Base-by-base conservation (phyloP, 768 basidiomycete species). In the Hericium rajendrae region DNA sequence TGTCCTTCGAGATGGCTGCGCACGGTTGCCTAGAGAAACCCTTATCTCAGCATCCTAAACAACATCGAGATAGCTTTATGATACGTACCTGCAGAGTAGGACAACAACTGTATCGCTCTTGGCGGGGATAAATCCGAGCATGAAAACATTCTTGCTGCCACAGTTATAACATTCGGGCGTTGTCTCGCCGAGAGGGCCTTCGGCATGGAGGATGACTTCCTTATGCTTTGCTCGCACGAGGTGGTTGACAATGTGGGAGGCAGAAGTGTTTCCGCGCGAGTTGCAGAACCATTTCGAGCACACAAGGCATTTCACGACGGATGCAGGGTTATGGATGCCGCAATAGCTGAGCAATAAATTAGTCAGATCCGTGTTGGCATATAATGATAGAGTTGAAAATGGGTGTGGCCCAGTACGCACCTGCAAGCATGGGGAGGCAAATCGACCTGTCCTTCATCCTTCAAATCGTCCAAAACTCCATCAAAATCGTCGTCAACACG, bases 71-170 rank as follows among this genome's bases (percentile, higher is more conserved):
- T 20, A 51, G 38, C 24, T 41, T 15, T 1, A 51, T 20, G 53
- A 13, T 18, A 77, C 88, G 60, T 66, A 94, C 94, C 95, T 88
- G 69, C 94, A 99, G 16, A 99, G 79, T 16, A 99, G 77, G 38
- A 99, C 95, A 38, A 99, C 97, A 40, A 99, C 97, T 4, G 97
- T 98, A 67, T 99, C 97, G 67, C 91, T 92, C 75, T 99, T 99
- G 18, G 97, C 97, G 2, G 97, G 97, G 65, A 99, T 99, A 67
- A 99, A 99, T 3, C 97, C 97, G 16, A 99, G 82, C 90, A 97
- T 94, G 68, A 99, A 99, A 12, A 98, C 97, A 67, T 99, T 99
- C 74, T 97, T 97, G 76, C 91, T 94, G 15, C 97, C 97, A 67
- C 97, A 99, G 67, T 94, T 94, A 77, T 99, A 99, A 70, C 97